These are phyloP conservation scores for Solanum lycopersicoides DNA, from an alignment of 257 asterid genomes.

Conservation along the genomic window DNA sequence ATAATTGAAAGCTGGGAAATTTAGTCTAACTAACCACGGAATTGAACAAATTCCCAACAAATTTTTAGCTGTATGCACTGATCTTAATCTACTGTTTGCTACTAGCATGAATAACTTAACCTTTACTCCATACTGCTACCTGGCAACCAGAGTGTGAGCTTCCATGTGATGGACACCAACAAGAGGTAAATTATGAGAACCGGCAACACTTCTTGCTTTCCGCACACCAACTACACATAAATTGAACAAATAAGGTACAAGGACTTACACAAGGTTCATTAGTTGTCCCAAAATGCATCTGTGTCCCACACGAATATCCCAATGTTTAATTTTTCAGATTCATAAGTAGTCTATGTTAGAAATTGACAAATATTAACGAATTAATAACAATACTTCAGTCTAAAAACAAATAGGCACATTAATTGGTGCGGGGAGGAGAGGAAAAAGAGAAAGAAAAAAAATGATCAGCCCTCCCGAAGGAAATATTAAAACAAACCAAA, in stretches of 20 bases:
- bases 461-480: neutral
- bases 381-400: neutral
- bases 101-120: neutral
- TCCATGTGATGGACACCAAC: constrained; percentile 97
- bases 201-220: constrained; percentile 92
- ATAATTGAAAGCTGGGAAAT: neutral
- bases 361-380: neutral
- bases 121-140: constrained; percentile 29
- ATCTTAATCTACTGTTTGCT: neutral
- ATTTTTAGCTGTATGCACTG: neutral
- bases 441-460: neutral
- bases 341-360: neutral
- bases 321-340: neutral
- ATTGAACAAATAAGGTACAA: constrained; percentile 1
- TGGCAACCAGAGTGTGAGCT: constrained; percentile 94
- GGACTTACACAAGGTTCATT: neutral
- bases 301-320: neutral
- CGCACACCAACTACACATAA: constrained; percentile 74
- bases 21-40: neutral
- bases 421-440: neutral
- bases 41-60: neutral
- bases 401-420: neutral
- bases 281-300: neutral
- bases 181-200: constrained; percentile 59
- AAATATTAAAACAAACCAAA: neutral